These are phyloP conservation scores for Arachnomyces sp. DNA, from an alignment of 2,329 filamentous ascomycete genomes.

Conservation along the genomic window DNA sequence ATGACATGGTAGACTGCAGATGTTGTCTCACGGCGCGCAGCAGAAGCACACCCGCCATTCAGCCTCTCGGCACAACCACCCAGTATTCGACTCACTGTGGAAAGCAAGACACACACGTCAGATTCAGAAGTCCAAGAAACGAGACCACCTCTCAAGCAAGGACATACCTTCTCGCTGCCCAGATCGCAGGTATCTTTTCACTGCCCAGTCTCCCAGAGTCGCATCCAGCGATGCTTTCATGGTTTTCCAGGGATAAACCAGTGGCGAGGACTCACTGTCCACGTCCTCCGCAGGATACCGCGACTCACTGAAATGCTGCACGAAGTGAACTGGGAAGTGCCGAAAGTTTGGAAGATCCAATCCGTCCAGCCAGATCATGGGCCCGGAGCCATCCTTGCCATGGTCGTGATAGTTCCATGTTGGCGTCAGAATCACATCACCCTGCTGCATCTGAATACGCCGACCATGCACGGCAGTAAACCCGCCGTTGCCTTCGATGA, in stretches of 20 bases:
- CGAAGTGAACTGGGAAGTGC: slow-evolving; percentile 48
- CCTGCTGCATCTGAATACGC: slow-evolving; percentile 45
- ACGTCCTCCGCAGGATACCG: no score
- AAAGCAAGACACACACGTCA: slow-evolving; percentile 4
- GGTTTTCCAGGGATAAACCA: slow-evolving; percentile 43
- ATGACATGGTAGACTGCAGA: slow-evolving; percentile 50
- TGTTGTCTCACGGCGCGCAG: slow-evolving; percentile 40
- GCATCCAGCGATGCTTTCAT: slow-evolving; percentile 39
- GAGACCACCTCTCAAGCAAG: no score
- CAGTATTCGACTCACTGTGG: no score
- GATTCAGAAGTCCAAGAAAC: neutral
- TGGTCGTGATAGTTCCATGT: slow-evolving; percentile 56
- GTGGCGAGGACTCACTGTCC: slow-evolving; percentile 36
- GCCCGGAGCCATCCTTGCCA: slow-evolving; percentile 48
- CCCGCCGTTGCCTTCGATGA: slow-evolving; percentile 49
- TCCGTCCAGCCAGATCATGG: slow-evolving; percentile 53
- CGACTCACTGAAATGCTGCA: slow-evolving; percentile 42
- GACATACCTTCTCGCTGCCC: slow-evolving; percentile 29
- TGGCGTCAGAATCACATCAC: slow-evolving; percentile 52
- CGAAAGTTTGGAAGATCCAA: slow-evolving; percentile 48
- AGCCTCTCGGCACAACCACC: slow-evolving; percentile 44
- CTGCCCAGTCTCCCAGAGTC: slow-evolving; percentile 31
- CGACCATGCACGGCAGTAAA: slow-evolving; percentile 52
- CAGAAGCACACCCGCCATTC: slow-evolving; percentile 28
- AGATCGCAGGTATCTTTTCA: slow-evolving; percentile 26